Base-by-base conservation (phyloP, 129 eudicot species). In the Logfia minima region DNA sequence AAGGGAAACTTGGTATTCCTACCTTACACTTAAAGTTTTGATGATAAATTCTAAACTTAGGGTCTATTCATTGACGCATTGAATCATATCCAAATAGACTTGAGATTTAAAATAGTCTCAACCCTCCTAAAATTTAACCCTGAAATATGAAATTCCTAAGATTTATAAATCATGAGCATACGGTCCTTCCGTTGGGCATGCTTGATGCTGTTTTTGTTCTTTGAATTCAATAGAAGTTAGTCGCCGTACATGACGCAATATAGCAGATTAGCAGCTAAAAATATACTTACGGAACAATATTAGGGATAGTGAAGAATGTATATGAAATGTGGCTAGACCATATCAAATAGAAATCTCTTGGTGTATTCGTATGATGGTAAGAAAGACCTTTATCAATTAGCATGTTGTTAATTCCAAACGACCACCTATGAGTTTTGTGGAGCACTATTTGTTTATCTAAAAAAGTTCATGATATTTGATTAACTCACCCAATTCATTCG, bases 1-100 rank as follows among this genome's bases (percentile, higher is more conserved):
- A 56, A 34, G 32, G 66, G 77, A 72, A 72, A 74, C 21, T 19
- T 14, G 37, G 0, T 35, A 59, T 53, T 75, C 9, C 72, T 67
- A 37, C 70, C 11, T 65, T 65, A 31, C 0, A 16, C 31, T 22
- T 31, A 32, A 31, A 13, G 43, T 65, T 65, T 29, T 31, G 45
- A 31, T 31, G 70, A 65, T 65, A 13, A 28, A 1, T 28, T 32
- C 3, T 65, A 28, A 8, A 4, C n/a, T 23, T 24, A n/a, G 66
- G 6, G 11, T 16, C 66, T 24, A 5, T 61, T 8, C 7, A 11
- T 16, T 61, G 66, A 24, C 11, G n/a, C 14, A 22, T 24, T 61
- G 66, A n/a, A 61, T 24, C 28, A 61, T 0, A 9, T 14, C 18
- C 66, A 61, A 24, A 61, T 61, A 61, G 66, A 34, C 7, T 22